phyloP scores from a whole-genome alignment of 2,329 filamentous ascomycete species.

The Sporothrix brunneoviolacea region DNA sequence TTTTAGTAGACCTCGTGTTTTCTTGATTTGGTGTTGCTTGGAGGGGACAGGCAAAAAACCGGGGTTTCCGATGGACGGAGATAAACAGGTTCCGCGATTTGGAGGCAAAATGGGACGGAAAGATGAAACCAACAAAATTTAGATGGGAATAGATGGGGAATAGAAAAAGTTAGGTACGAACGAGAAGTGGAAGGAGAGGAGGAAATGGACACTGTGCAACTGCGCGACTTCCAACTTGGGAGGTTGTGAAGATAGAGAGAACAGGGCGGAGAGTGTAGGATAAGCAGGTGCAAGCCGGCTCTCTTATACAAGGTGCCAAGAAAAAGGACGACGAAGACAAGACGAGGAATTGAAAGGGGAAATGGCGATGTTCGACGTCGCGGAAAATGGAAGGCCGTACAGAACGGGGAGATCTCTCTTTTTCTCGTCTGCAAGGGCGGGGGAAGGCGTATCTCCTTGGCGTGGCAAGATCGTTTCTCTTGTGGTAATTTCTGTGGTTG shows the following conservation, averaged over 20 bases:
- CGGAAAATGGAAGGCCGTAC: conserved; percentile 1
- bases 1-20: too few species aligned
- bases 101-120: background rate
- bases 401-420: background rate
- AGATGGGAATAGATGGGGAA: background rate
- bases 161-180: background rate
- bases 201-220: background rate
- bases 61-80: conserved; percentile 7
- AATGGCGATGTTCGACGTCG: conserved; percentile 13
- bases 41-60: background rate
- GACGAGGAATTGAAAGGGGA: conserved; percentile 6
- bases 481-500: background rate
- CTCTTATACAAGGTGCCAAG: conserved; percentile 9
- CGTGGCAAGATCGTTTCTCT: background rate
- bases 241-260: background rate
- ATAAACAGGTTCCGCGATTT: conserved; percentile 7
- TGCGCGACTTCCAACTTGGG: background rate
- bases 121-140: too few species aligned
- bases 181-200: background rate
- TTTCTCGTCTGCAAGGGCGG: conserved; percentile 9
- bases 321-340: background rate
- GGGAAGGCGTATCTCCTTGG: conserved; percentile 10
- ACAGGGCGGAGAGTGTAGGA: background rate
- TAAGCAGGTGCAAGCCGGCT: background rate
- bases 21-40: background rate